These are phyloP conservation scores for Curvularia verruculosa DNA, from an alignment of 2,329 filamentous ascomycete species.

Conservation along the genomic window DNA sequence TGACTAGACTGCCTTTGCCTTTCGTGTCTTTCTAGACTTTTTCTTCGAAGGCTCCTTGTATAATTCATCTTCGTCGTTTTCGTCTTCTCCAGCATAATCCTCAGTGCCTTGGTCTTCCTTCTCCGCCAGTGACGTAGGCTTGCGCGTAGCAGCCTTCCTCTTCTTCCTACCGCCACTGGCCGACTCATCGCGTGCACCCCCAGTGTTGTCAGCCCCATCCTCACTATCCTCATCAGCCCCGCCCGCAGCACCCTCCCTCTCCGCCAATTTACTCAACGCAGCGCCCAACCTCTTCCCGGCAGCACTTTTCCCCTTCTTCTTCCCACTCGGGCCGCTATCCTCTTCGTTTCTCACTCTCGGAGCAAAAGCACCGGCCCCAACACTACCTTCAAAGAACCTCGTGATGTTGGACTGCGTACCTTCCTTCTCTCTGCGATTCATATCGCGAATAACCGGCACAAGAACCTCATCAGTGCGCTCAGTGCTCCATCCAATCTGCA, in stretches of 20 bases:
- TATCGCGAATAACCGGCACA: conserved; percentile 91
- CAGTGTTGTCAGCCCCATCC: conserved; percentile 21
- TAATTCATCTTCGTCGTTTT: conserved; percentile 28
- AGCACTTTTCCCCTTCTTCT: conserved; percentile 38
- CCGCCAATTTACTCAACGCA: conserved; percentile 40
- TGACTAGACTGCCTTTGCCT: conserved; percentile 11
- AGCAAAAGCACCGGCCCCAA: conserved; percentile 74
- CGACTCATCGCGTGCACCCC: conserved; percentile 3
- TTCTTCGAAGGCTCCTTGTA: conserved; percentile 42
- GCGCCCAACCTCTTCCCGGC: conserved; percentile 45
- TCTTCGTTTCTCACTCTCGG: conserved; percentile 65
- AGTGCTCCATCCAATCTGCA: conserved; percentile 88
- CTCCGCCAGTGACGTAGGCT: conserved; percentile 16
- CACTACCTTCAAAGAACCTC: conserved; percentile 79
- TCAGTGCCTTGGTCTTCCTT: conserved; percentile 20
- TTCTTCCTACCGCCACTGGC: conserved; percentile 24
- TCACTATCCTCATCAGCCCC: conserved; percentile 29
- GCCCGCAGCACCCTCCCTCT: conserved; percentile 36
- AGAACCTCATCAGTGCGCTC: conserved; percentile 95
- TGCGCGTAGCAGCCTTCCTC: conserved; percentile 26
- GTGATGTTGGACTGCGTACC: conserved; percentile 97
- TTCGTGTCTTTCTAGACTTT: conserved; percentile 26
- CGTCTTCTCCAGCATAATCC: conserved; percentile 13
- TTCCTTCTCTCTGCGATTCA: conserved; percentile 86
- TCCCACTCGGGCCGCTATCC: conserved; percentile 63